These are phyloP conservation scores for Ceratobasidium sp. DNA, from an alignment of 1,284 basidiomycete species.

Conservation along the genomic window DNA sequence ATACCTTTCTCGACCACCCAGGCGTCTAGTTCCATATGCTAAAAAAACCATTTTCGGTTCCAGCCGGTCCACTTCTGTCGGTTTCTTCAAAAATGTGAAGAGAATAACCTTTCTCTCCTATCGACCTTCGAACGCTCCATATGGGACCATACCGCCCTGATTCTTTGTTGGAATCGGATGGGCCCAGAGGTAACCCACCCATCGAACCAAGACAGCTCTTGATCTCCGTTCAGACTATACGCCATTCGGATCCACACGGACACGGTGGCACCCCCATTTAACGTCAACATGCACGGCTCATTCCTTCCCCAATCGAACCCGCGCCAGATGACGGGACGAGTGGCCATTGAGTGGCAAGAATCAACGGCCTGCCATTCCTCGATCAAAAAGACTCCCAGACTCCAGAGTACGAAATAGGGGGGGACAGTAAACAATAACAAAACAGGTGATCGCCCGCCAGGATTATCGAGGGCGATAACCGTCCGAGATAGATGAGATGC, in stretches of 20 bases:
- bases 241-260: background rate
- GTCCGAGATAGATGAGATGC: constrained; percentile 1
- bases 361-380: background rate
- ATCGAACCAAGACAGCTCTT: background rate
- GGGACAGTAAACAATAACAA: background rate
- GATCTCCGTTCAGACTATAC: constrained; percentile 2
- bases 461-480: background rate
- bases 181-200: too few species aligned
- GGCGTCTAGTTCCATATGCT: background rate
- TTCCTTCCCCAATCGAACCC: too few species aligned
- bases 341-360: background rate
- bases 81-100: background rate
- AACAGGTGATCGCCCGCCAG: background rate
- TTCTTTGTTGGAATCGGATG: too few species aligned
- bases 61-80: background rate
- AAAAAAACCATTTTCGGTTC: background rate
- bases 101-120: background rate
- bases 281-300: background rate
- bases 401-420: background rate
- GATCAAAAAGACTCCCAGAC: background rate
- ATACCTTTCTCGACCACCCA: background rate
- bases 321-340: too few species aligned
- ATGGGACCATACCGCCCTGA: background rate
- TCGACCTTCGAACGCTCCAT: background rate
- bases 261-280: background rate